Base-by-base conservation (phyloP, 2,329 filamentous ascomycete genomes). In the Aureobasidium sp. region DNA sequence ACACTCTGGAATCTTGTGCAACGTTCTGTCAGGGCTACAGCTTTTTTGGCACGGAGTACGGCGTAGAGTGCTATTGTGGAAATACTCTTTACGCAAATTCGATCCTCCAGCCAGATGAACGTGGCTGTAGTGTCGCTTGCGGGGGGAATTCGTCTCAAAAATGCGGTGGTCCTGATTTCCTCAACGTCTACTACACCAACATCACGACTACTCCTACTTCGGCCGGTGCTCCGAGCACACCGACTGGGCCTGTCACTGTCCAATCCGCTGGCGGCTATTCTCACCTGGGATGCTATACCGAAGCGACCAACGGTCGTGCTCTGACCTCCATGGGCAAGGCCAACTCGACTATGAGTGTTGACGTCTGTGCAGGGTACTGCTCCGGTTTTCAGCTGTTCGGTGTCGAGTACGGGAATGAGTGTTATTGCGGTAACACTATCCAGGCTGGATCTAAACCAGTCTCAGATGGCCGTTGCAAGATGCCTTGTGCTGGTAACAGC, bases 1-100 rank as follows among this genome's bases (percentile, higher is more conserved):
- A 82, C 77, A 79, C 80, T 10, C 69, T 82, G 18, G 77, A 80
- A 33, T 71, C 69, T 63, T 82, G 80, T 67, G 75, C 75, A 1
- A 64, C 68, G 48, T 80, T 70, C 69, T 78, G 76, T 72, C 62
- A 64, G n/a, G 71, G 67, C 20, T 80, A 75, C 67, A 65, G 69
- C 33, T 80, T 74, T 66, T 81, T 79, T 56, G 80, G 79, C 23
- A 70, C 77, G 27, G 77, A 81, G 66, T 79, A 76, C 62, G 72
- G 69, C 6, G 66, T 67, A 15, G 76, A 81, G 68, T 82, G 80
- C 67, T 66, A 71, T 68, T 76, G 74, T 27, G 74, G 73, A 15
- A 71, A 71, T 40, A 69, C 33, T 27, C 58, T 75, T 31, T 66
- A 58, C 16, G 51, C 63, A 23, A 60, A 60, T n/a, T 60, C 56